Evolutionary conservation across 2,329 filamentous ascomycete genomes (phyloP).

Genomic region (Gaeumannomyces sp.): DNA sequence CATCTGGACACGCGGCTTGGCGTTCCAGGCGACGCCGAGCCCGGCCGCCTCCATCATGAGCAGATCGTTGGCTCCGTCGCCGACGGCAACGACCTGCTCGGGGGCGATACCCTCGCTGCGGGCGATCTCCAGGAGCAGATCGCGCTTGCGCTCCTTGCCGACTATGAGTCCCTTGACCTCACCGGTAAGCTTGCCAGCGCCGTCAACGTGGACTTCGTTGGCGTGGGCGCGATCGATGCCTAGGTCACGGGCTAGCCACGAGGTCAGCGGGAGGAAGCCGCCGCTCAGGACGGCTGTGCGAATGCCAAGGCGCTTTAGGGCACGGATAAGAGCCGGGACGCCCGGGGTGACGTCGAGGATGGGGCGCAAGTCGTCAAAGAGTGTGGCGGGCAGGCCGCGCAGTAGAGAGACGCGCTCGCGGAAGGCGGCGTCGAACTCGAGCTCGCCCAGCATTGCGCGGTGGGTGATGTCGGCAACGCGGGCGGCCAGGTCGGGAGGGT

Average conservation of each 20-base stretch:
- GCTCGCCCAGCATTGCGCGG: constrained; percentile 90
- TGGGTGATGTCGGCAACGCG: constrained; percentile 85
- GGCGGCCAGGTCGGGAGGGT: constrained; percentile 66
- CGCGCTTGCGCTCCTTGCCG: constrained; percentile 67
- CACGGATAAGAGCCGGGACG: constrained; percentile 65
- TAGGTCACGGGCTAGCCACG: constrained; percentile 74
- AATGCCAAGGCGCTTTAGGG: constrained; percentile 71
- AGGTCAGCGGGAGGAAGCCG: constrained; percentile 82
- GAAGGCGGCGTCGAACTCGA: constrained; percentile 84
- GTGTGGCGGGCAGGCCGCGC: constrained; percentile 68
- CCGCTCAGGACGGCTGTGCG: constrained; percentile 89
- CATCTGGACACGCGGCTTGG: constrained; percentile 75
- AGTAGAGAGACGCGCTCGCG: constrained; percentile 74
- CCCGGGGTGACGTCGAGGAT: constrained; percentile 78
- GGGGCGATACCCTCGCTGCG: constrained; percentile 58
- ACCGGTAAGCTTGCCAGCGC: constrained; percentile 56
- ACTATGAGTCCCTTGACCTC: constrained; percentile 68
- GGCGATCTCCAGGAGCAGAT: constrained; percentile 66
- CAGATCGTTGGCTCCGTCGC: constrained; percentile 78
- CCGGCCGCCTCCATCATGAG: constrained; percentile 73
- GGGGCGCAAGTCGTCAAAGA: constrained; percentile 71
- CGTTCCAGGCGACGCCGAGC: constrained; percentile 76
- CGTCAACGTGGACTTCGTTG: constrained; percentile 68
- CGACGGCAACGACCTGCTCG: constrained; percentile 65
- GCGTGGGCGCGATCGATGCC: constrained; percentile 86